These are phyloP conservation scores for Epichloe baconii DNA, from an alignment of 2,329 filamentous ascomycete genomes.

Conservation along the genomic window DNA sequence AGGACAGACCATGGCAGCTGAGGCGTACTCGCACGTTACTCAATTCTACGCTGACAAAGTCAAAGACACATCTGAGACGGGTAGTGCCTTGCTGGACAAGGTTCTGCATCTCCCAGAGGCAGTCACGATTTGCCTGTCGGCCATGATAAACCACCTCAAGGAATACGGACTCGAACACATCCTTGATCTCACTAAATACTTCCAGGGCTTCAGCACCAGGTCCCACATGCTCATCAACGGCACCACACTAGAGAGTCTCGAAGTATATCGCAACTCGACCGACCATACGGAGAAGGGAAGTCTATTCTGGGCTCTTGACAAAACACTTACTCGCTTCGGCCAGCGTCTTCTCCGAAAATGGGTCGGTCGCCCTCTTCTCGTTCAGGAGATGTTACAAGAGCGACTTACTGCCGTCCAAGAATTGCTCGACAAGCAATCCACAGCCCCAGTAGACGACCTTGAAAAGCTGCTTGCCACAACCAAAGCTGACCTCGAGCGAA, in stretches of 20 bases:
- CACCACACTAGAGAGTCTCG: constrained; percentile 83
- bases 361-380: constrained; percentile 81
- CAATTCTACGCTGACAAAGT: constrained; percentile 85
- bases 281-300: constrained; percentile 77
- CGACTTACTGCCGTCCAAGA: constrained; percentile 79
- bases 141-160: constrained; percentile 86
- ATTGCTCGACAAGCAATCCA: constrained; percentile 55
- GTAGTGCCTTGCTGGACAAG: constrained; percentile 63
- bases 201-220: constrained; percentile 84
- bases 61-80: constrained; percentile 44
- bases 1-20: constrained; percentile 67
- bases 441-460: constrained; percentile 57
- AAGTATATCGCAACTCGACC: constrained; percentile 91
- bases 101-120: constrained; percentile 74
- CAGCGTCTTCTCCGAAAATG: constrained; percentile 82
- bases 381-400: constrained; percentile 60
- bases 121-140: constrained; percentile 83
- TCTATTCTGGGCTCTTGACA: constrained; percentile 89
- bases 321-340: constrained; percentile 81
- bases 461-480: constrained; percentile 57
- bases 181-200: constrained; percentile 92
- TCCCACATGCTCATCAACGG: constrained; percentile 95
- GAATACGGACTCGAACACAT: constrained; percentile 93
- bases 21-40: constrained; percentile 79
- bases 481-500: constrained; percentile 78